Conservation (phyloP, 441 rosid genomes). For the Arabidopsis lyrata region DNA sequence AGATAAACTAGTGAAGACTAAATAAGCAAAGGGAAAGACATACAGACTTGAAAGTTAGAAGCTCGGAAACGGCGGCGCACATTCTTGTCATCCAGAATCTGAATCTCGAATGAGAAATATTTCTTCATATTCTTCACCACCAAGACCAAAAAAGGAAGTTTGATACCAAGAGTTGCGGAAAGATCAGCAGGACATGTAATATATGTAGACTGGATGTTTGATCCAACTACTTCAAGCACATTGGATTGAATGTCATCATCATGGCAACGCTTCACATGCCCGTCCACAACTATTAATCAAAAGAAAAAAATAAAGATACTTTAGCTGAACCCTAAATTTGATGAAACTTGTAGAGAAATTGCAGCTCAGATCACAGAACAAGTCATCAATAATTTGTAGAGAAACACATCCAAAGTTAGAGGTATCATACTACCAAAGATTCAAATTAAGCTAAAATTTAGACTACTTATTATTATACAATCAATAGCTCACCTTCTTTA, state of each 20-base stretch:
- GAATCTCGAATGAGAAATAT: conserved; percentile 94
- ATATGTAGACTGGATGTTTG: conserved; percentile 85
- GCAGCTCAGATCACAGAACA: too few species aligned
- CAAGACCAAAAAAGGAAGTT: conserved; percentile 91
- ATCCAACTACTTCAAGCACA: conserved; percentile 87
- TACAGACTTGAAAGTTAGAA: conserved; percentile 97
- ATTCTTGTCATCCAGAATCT: conserved; percentile 94
- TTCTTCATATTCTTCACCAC: conserved; percentile 90
- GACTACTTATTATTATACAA: not conserved
- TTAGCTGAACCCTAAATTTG: conserved; percentile 27
- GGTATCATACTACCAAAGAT: not conserved
- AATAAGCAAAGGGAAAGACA: conserved; percentile 51
- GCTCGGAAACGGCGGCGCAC: conserved; percentile 95
- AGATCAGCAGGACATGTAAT: conserved; percentile 96
- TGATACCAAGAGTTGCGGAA: conserved; percentile 91
- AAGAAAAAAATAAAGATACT: not conserved
- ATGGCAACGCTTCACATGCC: conserved; percentile 89
- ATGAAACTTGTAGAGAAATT: not conserved
- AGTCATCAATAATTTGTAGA: not conserved
- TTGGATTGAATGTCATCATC: conserved; percentile 97
- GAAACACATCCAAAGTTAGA: too few species aligned
- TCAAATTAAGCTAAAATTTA: conserved; percentile 12
- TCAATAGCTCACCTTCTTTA: conserved; percentile 74
- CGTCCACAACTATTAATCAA: conserved; percentile 64
- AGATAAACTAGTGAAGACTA: not conserved